Conservation (phyloP, 768 basidiomycete species). For the Leccinum disarticulatum region DNA sequence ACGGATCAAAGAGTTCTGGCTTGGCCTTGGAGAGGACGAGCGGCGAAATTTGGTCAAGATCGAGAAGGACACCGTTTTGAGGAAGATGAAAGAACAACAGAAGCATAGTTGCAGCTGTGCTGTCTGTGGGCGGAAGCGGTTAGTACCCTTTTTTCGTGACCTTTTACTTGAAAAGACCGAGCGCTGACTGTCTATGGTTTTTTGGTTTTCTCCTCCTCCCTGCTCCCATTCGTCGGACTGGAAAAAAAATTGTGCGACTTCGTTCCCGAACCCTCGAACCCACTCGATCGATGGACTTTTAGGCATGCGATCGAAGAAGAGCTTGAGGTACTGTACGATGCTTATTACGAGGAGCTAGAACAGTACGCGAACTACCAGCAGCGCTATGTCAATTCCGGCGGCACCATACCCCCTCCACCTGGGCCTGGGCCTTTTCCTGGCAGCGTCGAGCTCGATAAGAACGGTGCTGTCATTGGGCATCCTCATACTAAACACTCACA, state of each 20-base stretch:
- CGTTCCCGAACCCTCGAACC: slow-evolving; percentile 12
- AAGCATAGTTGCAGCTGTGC: slow-evolving; percentile 95
- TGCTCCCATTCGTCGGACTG: slow-evolving; percentile 20
- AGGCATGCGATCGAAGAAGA: slow-evolving; percentile 99
- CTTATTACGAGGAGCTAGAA: slow-evolving; percentile 99
- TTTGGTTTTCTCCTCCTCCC: slow-evolving; percentile 23
- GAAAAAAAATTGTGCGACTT: slow-evolving; percentile 15
- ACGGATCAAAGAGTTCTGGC: slow-evolving; percentile 99
- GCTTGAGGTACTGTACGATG: slow-evolving; percentile 99
- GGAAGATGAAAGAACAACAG: slow-evolving; percentile 99
- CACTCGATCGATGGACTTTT: slow-evolving; percentile 21
- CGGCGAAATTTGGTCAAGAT: slow-evolving; percentile 90
- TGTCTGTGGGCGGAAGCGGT: slow-evolving; percentile 96
- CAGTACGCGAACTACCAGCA: slow-evolving; percentile 98
- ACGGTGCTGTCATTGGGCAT: slow-evolving; percentile 63
- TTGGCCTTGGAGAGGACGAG: slow-evolving; percentile 88
- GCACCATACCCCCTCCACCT: slow-evolving; percentile 86
- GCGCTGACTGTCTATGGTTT: slow-evolving; percentile 25
- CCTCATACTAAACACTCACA: slow-evolving; percentile 32
- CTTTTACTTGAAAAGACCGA: slow-evolving; percentile 9
- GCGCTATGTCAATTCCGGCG: slow-evolving; percentile 89
- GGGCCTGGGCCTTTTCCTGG: slow-evolving; percentile 99
- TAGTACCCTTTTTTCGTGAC: slow-evolving; percentile 41
- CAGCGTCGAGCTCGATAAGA: slow-evolving; percentile 94
- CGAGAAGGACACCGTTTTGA: slow-evolving; percentile 96